Conservation (phyloP, 2,329 filamentous ascomycete genomes). For the Aureobasidium sp. region DNA sequence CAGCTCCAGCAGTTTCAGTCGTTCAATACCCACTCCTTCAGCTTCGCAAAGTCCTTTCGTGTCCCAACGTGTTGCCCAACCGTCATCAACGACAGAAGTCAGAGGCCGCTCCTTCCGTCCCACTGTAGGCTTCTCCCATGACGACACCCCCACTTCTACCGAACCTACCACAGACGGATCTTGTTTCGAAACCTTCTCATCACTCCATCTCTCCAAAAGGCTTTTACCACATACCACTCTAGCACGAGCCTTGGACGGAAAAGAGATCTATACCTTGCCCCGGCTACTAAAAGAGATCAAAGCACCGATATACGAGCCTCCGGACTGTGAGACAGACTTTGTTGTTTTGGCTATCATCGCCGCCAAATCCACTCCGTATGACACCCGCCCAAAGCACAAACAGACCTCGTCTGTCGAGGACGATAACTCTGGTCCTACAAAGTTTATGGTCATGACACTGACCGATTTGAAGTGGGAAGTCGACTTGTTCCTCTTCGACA, state of each 20-base stretch:
- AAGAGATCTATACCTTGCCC: constrained; percentile 69
- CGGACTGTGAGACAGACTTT: constrained; percentile 78
- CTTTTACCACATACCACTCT: constrained; percentile 75
- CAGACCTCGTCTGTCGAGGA: constrained; percentile 35
- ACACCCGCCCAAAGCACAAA: constrained; percentile 42
- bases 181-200: constrained; percentile 79
- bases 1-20: neutral
- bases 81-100: neutral
- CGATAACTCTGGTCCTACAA: constrained; percentile 45
- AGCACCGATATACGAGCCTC: constrained; percentile 69
- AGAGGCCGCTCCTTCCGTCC: neutral
- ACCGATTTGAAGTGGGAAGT: constrained; percentile 86
- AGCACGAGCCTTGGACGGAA: constrained; percentile 67
- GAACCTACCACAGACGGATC: constrained; percentile 29
- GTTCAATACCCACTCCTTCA: neutral
- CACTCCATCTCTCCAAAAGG: constrained; percentile 72
- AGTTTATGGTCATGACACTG: constrained; percentile 87
- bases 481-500: constrained; percentile 85
- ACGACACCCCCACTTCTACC: neutral
- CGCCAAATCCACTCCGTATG: constrained; percentile 74
- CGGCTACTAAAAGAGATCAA: constrained; percentile 76
- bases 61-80: neutral
- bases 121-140: neutral
- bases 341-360: constrained; percentile 84
- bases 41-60: neutral